These are phyloP conservation scores for Hericium rajendrae DNA, from an alignment of 768 basidiomycete species.

Conservation along the genomic window DNA sequence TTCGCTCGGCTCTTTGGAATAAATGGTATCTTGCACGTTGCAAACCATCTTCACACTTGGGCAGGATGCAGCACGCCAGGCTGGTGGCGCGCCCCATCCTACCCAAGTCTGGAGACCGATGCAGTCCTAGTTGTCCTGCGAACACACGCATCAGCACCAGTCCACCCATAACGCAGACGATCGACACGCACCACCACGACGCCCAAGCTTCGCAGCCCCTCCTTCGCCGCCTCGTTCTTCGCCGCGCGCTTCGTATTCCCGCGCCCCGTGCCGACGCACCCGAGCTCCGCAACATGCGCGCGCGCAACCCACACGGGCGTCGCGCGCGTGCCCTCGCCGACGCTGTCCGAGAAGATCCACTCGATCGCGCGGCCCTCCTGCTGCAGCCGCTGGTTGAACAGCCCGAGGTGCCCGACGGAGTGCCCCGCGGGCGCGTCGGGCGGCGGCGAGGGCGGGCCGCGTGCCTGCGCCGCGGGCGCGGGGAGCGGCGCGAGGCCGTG, in stretches of 20 bases:
- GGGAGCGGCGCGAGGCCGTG: slow-evolving; percentile 49
- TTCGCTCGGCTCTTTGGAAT: not conserved
- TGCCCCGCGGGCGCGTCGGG: slow-evolving; percentile 11
- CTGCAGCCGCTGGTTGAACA: slow-evolving; percentile 74
- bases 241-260: slow-evolving; percentile 75
- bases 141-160: slow-evolving; percentile 1
- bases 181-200: slow-evolving; percentile 38
- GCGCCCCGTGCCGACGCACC: slow-evolving; percentile 44
- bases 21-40: not conserved
- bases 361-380: slow-evolving; percentile 48
- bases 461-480: slow-evolving; percentile 18
- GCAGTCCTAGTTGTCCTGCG: slow-evolving; percentile 2
- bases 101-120: slow-evolving; percentile 23
- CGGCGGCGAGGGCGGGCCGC: slow-evolving; percentile 6
- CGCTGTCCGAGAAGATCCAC: slow-evolving; percentile 56
- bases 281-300: slow-evolving; percentile 51
- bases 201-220: slow-evolving; percentile 52
- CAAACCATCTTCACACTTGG: slow-evolving; percentile 13
- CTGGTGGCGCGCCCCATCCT: slow-evolving; percentile 13
- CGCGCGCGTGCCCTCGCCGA: slow-evolving; percentile 39
- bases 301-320: slow-evolving; percentile 71
- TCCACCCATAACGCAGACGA: not conserved
- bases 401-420: slow-evolving; percentile 54
- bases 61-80: slow-evolving; percentile 2
- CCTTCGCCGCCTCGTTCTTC: slow-evolving; percentile 73